Conservation (phyloP, 306 rosid genomes). For the Abrus pulchellus region DNA sequence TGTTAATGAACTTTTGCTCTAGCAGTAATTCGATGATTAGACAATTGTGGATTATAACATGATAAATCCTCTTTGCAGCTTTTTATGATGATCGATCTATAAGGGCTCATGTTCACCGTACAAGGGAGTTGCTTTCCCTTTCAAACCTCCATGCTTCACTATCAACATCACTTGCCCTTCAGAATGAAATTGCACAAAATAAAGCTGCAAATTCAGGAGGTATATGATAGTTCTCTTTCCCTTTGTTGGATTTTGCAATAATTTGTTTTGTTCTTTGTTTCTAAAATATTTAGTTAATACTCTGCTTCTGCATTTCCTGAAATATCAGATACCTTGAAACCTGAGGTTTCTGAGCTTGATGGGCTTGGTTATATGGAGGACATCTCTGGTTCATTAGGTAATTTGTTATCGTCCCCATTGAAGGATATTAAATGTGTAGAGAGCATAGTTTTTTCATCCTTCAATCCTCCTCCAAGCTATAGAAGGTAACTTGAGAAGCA, state of each 20-base stretch:
- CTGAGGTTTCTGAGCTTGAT: conserved; percentile 87
- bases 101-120: conserved; percentile 97
- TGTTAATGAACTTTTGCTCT: conserved; percentile 34
- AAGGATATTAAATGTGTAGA: conserved; percentile 89
- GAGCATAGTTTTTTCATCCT: conserved; percentile 92
- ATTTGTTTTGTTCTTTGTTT: conserved; percentile 22
- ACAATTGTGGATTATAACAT: conserved; percentile 50
- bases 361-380: conserved; percentile 97
- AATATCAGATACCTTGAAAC: conserved; percentile 63
- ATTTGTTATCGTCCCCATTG: conserved; percentile 72
- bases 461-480: conserved; percentile 97
- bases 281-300: conserved; percentile 34
- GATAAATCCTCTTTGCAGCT: conserved; percentile 67
- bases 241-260: conserved; percentile 32
- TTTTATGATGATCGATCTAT: conserved; percentile 97
- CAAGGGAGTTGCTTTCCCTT: conserved; percentile 92
- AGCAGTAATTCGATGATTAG: conserved; percentile 19
- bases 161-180: conserved; percentile 96
- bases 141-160: conserved; percentile 90
- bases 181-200: conserved; percentile 76
- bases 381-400: conserved; percentile 85
- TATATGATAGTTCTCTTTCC: conserved; percentile 47
- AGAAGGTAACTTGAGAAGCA: conserved; percentile 70
- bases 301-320: conserved; percentile 50
- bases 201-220: conserved; percentile 82